Conservation (phyloP, 129 eudicot genomes). For the Helianthus annuus region DNA sequence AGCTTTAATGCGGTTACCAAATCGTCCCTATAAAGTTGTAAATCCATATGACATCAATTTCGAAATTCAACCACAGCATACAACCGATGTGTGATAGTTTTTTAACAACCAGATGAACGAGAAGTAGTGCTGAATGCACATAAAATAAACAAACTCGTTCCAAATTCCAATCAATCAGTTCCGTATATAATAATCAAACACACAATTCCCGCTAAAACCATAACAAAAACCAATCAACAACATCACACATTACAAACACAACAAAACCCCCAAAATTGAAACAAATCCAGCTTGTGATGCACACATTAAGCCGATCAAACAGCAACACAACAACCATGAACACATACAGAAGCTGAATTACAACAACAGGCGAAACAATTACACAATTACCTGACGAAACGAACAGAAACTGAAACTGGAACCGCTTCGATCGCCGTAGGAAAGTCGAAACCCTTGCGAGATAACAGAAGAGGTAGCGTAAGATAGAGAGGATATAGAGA, state of each 20-base stretch:
- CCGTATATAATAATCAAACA: neutral
- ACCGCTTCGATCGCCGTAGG: slow-evolving; percentile 16
- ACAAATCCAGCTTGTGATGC: neutral
- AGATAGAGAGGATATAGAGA: slow-evolving; percentile 10
- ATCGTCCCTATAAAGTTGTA: neutral
- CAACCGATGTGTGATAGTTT: neutral
- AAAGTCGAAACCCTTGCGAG: slow-evolving; percentile 22
- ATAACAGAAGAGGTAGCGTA: slow-evolving; percentile 12
- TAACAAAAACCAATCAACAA: slow-evolving; percentile 5
- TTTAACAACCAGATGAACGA: neutral
- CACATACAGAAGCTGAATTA: neutral
- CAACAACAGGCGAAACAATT: neutral
- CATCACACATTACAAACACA: slow-evolving; percentile 1
- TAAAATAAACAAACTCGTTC: neutral
- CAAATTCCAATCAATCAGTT: too few species aligned
- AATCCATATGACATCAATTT: neutral
- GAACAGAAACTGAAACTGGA: slow-evolving; percentile 1
- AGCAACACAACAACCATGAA: neutral
- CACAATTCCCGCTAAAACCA: slow-evolving; percentile 17
- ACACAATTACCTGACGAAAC: slow-evolving; percentile 27
- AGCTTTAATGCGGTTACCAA: neutral
- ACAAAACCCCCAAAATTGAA: slow-evolving; percentile 12
- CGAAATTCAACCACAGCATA: neutral
- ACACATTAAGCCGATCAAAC: slow-evolving; percentile 6
- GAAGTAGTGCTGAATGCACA: neutral